A percentile compares a stretch with the other conserved stretches of the same genome.
phyloP scores from a whole-genome alignment of 148 eudicot genomes.

The Linanthus parryae region DNA sequence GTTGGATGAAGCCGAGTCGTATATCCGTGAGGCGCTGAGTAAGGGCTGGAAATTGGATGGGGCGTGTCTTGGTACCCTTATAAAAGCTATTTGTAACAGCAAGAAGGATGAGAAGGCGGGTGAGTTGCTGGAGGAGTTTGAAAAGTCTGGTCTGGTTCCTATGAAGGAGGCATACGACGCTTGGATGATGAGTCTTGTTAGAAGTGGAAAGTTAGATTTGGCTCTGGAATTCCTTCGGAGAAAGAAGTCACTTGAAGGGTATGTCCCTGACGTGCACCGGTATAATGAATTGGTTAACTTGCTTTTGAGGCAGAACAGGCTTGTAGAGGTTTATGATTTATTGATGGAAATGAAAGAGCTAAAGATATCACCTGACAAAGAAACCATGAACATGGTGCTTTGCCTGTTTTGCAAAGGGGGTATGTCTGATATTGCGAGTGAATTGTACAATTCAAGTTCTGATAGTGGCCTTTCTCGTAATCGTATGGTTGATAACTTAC shows the following conservation, averaged over 20 bases:
- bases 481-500: slow-evolving; percentile 56
- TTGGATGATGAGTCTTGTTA: slow-evolving; percentile 59
- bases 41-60: slow-evolving; percentile 17
- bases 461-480: slow-evolving; percentile 66
- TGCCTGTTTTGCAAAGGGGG: slow-evolving; percentile 91
- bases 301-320: slow-evolving; percentile 56
- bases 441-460: slow-evolving; percentile 43
- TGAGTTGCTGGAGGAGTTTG: slow-evolving; percentile 48
- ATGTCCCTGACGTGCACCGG: slow-evolving; percentile 61
- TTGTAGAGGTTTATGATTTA: slow-evolving; percentile 69
- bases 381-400: slow-evolving; percentile 62
- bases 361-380: slow-evolving; percentile 51
- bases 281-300: slow-evolving; percentile 48
- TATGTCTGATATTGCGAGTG: slow-evolving; percentile 63
- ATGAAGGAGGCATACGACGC: slow-evolving; percentile 48
- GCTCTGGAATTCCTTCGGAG: slow-evolving; percentile 52
- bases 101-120: slow-evolving; percentile 46
- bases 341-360: slow-evolving; percentile 70
- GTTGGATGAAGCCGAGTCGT: slow-evolving; percentile 56
- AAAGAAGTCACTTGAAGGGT: slow-evolving; percentile 35
- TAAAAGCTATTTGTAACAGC: slow-evolving; percentile 53
- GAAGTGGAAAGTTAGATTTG: slow-evolving; percentile 40
- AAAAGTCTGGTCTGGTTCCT: slow-evolving; percentile 19
- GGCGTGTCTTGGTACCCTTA: slow-evolving; percentile 21
- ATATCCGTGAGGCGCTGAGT: slow-evolving; percentile 25